Conservation (phyloP, 129 eudicot species). For the Chrysanthemum seticuspe region DNA sequence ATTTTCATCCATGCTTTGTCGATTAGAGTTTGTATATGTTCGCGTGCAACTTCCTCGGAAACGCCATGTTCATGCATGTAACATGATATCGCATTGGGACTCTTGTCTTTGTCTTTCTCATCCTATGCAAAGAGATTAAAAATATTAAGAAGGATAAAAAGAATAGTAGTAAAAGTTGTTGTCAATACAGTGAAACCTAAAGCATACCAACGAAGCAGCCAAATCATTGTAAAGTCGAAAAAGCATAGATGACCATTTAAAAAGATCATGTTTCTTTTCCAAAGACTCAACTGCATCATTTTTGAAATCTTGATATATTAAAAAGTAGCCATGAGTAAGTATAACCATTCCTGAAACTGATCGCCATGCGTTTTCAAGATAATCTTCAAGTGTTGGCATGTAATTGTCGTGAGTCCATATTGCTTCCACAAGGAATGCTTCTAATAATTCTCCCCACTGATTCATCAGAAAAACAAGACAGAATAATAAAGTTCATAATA, state of each 20-base stretch:
- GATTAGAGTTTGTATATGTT: background rate
- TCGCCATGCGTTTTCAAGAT: constrained; percentile 34
- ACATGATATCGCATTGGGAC: background rate
- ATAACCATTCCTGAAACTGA: constrained; percentile 28
- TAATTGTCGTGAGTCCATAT: constrained; percentile 29
- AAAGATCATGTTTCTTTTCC: no score
- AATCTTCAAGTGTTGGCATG: constrained; percentile 15
- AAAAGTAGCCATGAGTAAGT: constrained; percentile 31
- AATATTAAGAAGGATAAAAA: background rate
- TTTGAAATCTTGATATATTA: constrained; percentile 13
- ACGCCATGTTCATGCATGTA: background rate
- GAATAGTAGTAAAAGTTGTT: no score
- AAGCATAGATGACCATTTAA: no score
- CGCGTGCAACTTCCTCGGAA: background rate
- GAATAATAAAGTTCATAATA: no score
- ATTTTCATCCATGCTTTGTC: constrained; percentile 3
- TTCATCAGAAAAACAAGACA: no score
- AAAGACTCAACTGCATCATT: constrained; percentile 12
- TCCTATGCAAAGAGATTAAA: background rate
- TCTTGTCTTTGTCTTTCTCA: background rate
- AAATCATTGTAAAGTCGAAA: no score
- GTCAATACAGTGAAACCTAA: no score
- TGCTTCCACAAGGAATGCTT: constrained; percentile 35
- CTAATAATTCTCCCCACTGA: background rate
- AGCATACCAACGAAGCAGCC: no score